Evolutionary conservation across 1,284 basidiomycete genomes (phyloP).

Genomic region (Cutaneotrichosporon cyanovorans): DNA sequence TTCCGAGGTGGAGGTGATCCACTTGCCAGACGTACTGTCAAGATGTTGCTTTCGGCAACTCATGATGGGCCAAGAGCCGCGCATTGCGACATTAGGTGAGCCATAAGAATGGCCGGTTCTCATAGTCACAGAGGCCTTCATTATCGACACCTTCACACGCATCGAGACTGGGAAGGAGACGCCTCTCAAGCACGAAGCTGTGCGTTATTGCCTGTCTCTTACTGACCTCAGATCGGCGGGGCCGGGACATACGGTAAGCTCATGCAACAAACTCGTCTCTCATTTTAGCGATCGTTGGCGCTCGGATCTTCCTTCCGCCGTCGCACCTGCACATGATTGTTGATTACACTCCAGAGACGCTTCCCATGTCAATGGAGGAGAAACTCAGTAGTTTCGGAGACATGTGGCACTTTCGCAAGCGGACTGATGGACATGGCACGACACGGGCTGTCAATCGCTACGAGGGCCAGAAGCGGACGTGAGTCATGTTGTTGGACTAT

Average conservation of each 20-base stretch:
- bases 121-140: conserved; percentile 30
- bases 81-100: conserved; percentile 14
- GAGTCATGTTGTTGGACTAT: conserved; percentile 3
- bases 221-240: conserved; percentile 36
- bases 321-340: conserved; percentile 35
- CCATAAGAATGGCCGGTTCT: background rate
- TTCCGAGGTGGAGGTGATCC: no score
- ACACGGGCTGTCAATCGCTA: conserved; percentile 37
- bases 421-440: conserved; percentile 32
- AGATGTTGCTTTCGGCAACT: no score
- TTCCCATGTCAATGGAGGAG: conserved; percentile 22
- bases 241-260: conserved; percentile 40
- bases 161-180: conserved; percentile 30
- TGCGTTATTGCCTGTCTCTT: conserved; percentile 21
- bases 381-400: conserved; percentile 30
- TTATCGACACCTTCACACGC: conserved; percentile 40
- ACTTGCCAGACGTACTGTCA: no score
- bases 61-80: background rate
- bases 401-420: conserved; percentile 32
- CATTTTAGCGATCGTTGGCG: conserved; percentile 34
- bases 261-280: background rate
- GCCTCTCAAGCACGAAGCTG: conserved; percentile 26
- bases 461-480: conserved; percentile 30
- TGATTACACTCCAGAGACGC: conserved; percentile 27
- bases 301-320: conserved; percentile 37